Base-by-base conservation (phyloP, 192 early-diverging fungal genomes). In the Coemansia sp. region DNA sequence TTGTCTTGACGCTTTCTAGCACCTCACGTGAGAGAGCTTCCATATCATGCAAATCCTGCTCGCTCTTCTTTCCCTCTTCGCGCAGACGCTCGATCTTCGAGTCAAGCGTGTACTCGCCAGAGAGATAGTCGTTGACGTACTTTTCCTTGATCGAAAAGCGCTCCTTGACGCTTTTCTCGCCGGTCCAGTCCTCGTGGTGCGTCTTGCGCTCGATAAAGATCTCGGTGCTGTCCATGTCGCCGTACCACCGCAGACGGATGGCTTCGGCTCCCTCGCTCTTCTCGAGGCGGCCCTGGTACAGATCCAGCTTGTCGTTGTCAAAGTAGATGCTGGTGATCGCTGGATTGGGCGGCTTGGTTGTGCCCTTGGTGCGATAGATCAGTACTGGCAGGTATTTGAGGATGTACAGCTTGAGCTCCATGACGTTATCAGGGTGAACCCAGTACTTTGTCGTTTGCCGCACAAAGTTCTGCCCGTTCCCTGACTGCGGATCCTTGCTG, bases 131-230 rank as follows among this genome's bases (percentile, higher is more conserved):
- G 75, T 93, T 90, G 31, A 97, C 85, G 71, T 95, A 85, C 70
- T 94, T 93, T 69, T 98, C 94, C 74, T 98, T 96, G 74, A 98
- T 84, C 12, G 88, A 75, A 67, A 98, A 96, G 16, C 94, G 89
- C 56, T 92, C 90, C 65, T 97, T 95, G 55, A 94, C 87, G 63
- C 84, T 86, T 74, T 91, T 92, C 66, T 96, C 94, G 54, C 96
- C 95, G 38, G 90, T 89, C 80, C 90, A 91, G 63, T 93, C 93
- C 69, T 98, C 96, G 54, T 89, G 89, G 79, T 98, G 96, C 2
- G 93, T 97, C 81, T 99, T 99, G 63, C 96, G 93, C 85, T 99
- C 97, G 31, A 98, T 87, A 83, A 95, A 99, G 59, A 99, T 90
- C 59, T 96, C 92, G 23, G 80, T 84, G 60, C 83, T 86, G 43